Conservation (phyloP, 768 basidiomycete species). For the Cubamyces lactineus region DNA sequence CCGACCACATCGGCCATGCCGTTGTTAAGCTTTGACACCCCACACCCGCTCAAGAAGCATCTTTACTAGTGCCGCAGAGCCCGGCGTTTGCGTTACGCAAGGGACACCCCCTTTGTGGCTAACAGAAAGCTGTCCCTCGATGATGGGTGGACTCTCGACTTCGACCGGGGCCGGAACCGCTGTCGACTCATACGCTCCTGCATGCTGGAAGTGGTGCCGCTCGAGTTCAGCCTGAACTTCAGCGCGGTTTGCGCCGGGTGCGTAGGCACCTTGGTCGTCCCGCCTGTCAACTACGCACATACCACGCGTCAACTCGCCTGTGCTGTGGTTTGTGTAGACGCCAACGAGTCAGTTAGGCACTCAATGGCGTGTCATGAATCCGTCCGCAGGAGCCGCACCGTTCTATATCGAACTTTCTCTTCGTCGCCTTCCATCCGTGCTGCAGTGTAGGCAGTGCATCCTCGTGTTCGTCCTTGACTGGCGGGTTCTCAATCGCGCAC, state of each 20-base stretch:
- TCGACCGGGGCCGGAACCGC: slow-evolving; percentile 59
- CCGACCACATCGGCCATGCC: slow-evolving; percentile 19
- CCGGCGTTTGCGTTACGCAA: slow-evolving; percentile 65
- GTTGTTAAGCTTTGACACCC: slow-evolving; percentile 37
- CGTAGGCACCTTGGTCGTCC: slow-evolving; percentile 63
- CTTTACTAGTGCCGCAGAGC: slow-evolving; percentile 50
- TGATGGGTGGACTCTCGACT: slow-evolving; percentile 39
- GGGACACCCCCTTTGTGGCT: slow-evolving; percentile 32
- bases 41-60: slow-evolving; percentile 60
- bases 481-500: slow-evolving; percentile 79
- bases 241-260: slow-evolving; percentile 67
- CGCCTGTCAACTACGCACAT: slow-evolving; percentile 88
- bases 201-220: slow-evolving; percentile 36
- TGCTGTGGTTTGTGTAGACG: slow-evolving; percentile 40
- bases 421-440: slow-evolving; percentile 57
- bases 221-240: slow-evolving; percentile 59
- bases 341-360: background rate
- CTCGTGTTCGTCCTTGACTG: slow-evolving; percentile 33
- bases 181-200: slow-evolving; percentile 48
- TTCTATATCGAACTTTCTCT: slow-evolving; percentile 35
- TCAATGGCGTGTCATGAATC: background rate
- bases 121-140: background rate
- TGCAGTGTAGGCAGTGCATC: slow-evolving; percentile 33
- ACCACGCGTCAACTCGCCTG: slow-evolving; percentile 80
- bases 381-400: slow-evolving; percentile 44